phyloP scores from a whole-genome alignment of 495 filamentous ascomycete genomes.

The Paragyromitra xinjiangensis region DNA sequence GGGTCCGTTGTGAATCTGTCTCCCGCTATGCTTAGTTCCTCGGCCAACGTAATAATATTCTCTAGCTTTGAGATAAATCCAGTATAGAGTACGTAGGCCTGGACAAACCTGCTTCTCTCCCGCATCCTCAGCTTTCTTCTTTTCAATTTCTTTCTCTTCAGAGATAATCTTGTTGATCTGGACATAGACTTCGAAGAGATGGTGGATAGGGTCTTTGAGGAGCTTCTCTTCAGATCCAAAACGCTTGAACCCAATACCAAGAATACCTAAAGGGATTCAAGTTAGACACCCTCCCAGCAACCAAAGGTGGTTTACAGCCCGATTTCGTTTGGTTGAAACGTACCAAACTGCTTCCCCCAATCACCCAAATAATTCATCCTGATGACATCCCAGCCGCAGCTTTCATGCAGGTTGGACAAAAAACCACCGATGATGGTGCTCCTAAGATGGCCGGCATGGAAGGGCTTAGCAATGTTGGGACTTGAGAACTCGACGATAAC shows the following conservation, averaged over 20 bases:
- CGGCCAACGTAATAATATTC: background rate
- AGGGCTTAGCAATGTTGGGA: constrained; percentile 73
- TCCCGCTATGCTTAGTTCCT: background rate
- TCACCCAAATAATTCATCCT: constrained; percentile 74
- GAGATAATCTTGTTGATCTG: constrained; percentile 68
- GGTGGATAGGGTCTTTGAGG: constrained; percentile 68
- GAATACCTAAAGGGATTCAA: constrained; percentile 56
- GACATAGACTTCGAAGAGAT: constrained; percentile 72
- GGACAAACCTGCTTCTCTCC: constrained; percentile 61
- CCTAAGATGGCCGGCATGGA: constrained; percentile 73
- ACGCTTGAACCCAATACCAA: constrained; percentile 68
- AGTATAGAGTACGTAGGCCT: constrained; percentile 11
- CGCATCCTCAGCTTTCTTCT: constrained; percentile 63
- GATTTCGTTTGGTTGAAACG: background rate
- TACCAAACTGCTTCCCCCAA: constrained; percentile 74
- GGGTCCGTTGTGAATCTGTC: constrained; percentile 58
- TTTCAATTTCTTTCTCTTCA: constrained; percentile 66
- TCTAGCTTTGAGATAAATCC: constrained; percentile 1
- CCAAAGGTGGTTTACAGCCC: background rate
- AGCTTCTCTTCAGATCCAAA: constrained; percentile 69
- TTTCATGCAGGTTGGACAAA: constrained; percentile 68
- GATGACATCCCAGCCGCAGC: constrained; percentile 69
- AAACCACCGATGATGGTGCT: constrained; percentile 75
- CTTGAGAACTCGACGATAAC: constrained; percentile 70
- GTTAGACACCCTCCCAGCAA: constrained; percentile 7